phyloP scores from a whole-genome alignment of 768 basidiomycete genomes.

The Suillus americanus region DNA sequence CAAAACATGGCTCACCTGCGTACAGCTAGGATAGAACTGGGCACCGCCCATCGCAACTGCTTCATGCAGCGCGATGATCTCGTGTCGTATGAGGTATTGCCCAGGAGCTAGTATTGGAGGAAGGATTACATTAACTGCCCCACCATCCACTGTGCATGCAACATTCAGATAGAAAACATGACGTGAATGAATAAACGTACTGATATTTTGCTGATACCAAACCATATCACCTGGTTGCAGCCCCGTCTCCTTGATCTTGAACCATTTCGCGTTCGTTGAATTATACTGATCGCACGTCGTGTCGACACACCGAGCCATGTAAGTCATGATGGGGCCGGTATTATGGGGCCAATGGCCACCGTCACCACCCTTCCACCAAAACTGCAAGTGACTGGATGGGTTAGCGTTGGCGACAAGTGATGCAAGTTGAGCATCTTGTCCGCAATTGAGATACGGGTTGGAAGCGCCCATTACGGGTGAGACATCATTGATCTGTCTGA shows the following conservation, averaged over 20 bases:
- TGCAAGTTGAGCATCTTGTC: slow-evolving; percentile 50
- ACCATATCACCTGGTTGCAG: slow-evolving; percentile 33
- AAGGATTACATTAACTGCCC: slow-evolving; percentile 40
- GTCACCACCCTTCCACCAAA: slow-evolving; percentile 55
- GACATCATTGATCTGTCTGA: slow-evolving; percentile 44
- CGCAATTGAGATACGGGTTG: slow-evolving; percentile 62
- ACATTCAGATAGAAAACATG: neutral
- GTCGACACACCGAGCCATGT: slow-evolving; percentile 64
- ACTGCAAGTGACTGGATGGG: slow-evolving; percentile 54
- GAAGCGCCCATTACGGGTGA: slow-evolving; percentile 55
- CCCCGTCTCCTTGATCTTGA: slow-evolving; percentile 66
- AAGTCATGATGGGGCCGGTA: slow-evolving; percentile 71
- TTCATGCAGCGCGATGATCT: slow-evolving; percentile 77
- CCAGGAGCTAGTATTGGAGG: slow-evolving; percentile 60
- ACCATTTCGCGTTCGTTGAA: slow-evolving; percentile 60
- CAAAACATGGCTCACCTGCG: slow-evolving; percentile 33
- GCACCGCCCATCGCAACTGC: slow-evolving; percentile 58
- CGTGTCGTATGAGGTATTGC: slow-evolving; percentile 75
- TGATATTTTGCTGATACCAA: slow-evolving; percentile 57
- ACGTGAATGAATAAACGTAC: slow-evolving; percentile 34
- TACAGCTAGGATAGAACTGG: slow-evolving; percentile 80
- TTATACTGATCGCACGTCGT: slow-evolving; percentile 62
- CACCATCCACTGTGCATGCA: slow-evolving; percentile 39
- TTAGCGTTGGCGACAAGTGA: slow-evolving; percentile 52
- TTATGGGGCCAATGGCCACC: slow-evolving; percentile 51